Percentiles rank a stretch among this genome's conserved stretches.
Evolutionary conservation across 2,329 filamentous ascomycete species (phyloP).

Genomic region (Tolypocladium guangdongense): DNA sequence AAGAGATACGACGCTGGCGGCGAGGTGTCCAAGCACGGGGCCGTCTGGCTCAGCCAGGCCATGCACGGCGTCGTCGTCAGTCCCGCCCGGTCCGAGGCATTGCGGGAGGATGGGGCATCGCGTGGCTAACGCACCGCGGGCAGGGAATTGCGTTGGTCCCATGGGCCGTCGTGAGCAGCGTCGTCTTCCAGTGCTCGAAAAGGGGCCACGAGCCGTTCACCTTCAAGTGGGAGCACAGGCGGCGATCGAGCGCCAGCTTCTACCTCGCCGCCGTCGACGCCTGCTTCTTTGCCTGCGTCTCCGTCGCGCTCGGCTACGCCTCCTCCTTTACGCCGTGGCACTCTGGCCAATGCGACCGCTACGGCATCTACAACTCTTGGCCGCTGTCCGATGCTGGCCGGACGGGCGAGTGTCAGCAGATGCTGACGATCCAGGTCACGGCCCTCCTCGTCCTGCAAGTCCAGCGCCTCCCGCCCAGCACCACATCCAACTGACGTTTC

Average conservation of each 20-base stretch:
- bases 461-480: too few species aligned
- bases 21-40: neutral
- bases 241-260: neutral
- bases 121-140: neutral
- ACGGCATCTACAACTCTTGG: neutral
- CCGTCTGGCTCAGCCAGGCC: conserved; percentile 2
- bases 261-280: conserved; percentile 1
- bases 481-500: neutral
- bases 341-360: neutral
- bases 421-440: neutral
- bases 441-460: neutral
- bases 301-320: neutral
- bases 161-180: neutral
- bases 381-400: neutral
- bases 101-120: too few species aligned
- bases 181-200: neutral
- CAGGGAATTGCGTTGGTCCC: conserved; percentile 1
- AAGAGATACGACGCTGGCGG: neutral
- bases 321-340: neutral
- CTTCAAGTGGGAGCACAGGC: neutral
- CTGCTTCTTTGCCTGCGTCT: neutral
- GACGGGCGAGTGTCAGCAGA: neutral
- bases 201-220: neutral
- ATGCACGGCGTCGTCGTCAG: neutral
- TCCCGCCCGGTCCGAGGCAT: neutral